Conservation (phyloP, 1,139 yeast species). For the Pneumocystis sp. region DNA sequence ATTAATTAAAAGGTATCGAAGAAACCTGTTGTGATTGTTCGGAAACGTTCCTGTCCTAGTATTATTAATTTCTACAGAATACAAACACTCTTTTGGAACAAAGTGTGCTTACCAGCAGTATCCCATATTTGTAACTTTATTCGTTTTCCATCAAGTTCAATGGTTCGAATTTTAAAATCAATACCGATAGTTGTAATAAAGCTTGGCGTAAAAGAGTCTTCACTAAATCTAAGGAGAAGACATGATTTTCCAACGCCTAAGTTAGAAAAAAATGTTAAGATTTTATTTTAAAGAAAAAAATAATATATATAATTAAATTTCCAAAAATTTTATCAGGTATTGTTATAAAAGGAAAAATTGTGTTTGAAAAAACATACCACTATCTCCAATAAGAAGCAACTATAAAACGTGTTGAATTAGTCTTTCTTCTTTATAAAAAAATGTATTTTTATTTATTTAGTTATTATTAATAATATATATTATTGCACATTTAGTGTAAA, state of each 20-base stretch:
- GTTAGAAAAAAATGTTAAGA: background rate
- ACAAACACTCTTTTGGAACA: background rate
- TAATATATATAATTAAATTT: background rate
- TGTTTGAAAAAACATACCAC: background rate
- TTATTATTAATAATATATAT: background rate
- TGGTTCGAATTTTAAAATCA: constrained; percentile 93
- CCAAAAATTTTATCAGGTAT: background rate
- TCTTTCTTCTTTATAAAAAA: background rate
- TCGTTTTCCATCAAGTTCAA: constrained; percentile 80
- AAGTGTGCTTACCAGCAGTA: constrained; percentile 46
- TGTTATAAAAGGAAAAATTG: background rate
- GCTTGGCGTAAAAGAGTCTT: constrained; percentile 90
- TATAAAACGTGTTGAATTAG: background rate
- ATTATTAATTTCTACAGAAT: background rate
- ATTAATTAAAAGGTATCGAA: background rate
- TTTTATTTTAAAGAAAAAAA: background rate
- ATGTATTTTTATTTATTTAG: background rate
- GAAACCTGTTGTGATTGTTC: constrained; percentile 70
- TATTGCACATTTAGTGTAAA: background rate
- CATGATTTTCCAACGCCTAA: constrained; percentile 90
- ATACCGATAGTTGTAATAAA: constrained; percentile 96
- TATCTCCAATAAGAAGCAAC: background rate
- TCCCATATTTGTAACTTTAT: constrained; percentile 97
- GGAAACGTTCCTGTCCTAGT: constrained; percentile 75
- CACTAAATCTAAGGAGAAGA: constrained; percentile 81